Evolutionary conservation across 2,329 filamentous ascomycete genomes (phyloP), one percentile per base, ranked within the genome.

Genomic region (Madurella fahalii): DNA sequence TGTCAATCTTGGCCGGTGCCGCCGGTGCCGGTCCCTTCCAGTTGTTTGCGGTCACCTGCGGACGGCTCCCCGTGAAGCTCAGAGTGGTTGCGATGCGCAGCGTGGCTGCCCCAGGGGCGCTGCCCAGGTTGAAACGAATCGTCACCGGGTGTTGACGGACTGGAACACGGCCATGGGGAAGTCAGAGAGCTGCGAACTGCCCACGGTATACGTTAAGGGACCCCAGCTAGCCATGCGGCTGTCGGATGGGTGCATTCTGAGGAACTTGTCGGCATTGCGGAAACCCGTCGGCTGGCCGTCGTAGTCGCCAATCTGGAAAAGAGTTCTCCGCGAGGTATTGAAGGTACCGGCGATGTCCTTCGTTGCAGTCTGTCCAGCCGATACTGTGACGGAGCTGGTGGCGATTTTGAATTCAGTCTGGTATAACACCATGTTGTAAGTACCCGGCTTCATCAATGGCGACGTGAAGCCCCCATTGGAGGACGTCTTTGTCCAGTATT

Each of bases 101-200:
- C 1, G 82, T 87, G 2, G 78, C 71, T 2, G 71, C 76, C 2
- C 75, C 74, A 5, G 80, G 75, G 2, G 74, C 74, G 15, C 78
- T 74, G 12, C 66, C 68, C 1, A 84, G 74, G 25, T 74, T 77
- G 67, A 87, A 84, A 42, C 76, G 76, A 68, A 87, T 85, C 1
- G 79, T 85, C 13, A 81, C 71, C 0, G 80, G 79, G 56, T 75
- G 69, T 86, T 86, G 53, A 80, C 77, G 20, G 67, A 67, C 66
- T 85, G 82, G 70, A 85, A 84, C 25, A 86, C 67, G 0, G 84
- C 84, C 84, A 87, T 87, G 42, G 84, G 83, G 64, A 87, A 84
- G 55, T 77, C 74, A 4, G 70, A 69, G 1, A 77, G 64, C 5
- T 71, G 65, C 20, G 77, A 81, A 18, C 75, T 77, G 40, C 82